phyloP scores from a whole-genome alignment of 768 basidiomycete species.

The Termitomyces titanicus region DNA sequence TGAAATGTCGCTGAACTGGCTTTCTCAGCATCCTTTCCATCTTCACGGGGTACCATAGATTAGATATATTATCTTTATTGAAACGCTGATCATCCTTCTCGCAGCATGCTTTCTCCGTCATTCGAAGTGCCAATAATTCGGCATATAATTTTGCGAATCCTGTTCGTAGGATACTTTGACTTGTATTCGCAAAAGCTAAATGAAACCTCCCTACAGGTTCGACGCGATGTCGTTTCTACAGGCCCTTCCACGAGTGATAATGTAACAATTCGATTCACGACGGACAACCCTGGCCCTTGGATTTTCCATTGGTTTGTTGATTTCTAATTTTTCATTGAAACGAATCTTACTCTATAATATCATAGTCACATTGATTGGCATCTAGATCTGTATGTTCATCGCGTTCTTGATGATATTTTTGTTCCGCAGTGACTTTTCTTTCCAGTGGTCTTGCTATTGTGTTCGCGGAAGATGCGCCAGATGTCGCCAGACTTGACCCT shows the following conservation, averaged over 20 bases:
- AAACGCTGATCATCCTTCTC: not conserved
- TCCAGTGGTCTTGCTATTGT: slow-evolving; percentile 28
- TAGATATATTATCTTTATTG: not conserved
- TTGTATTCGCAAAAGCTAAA: not conserved
- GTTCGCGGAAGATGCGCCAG: slow-evolving; percentile 30
- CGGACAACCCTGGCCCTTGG: slow-evolving; percentile 65
- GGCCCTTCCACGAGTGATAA: slow-evolving; percentile 26
- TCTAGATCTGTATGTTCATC: slow-evolving; percentile 30
- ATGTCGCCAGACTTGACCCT: slow-evolving; percentile 13
- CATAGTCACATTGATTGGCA: slow-evolving; percentile 44
- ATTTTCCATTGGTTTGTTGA: slow-evolving; percentile 27
- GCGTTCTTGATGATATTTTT: not conserved
- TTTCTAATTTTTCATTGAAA: not conserved
- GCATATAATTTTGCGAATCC: slow-evolving; percentile 47
- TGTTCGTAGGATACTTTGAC: slow-evolving; percentile 17
- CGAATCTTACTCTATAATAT: not conserved
- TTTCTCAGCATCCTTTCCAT: slow-evolving; percentile 37
- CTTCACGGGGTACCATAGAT: slow-evolving; percentile 35
- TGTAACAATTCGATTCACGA: slow-evolving; percentile 52
- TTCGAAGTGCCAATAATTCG: slow-evolving; percentile 35
- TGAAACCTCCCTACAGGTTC: slow-evolving; percentile 10
- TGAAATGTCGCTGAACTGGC: not conserved
- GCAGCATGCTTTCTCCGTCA: slow-evolving; percentile 35
- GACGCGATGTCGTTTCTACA: slow-evolving; percentile 34
- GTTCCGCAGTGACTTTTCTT: not conserved